Evolutionary conservation across 1,284 basidiomycete species (phyloP), one percentile per base, ranked within the genome.

Genomic region (Tilletiaria anomala): DNA sequence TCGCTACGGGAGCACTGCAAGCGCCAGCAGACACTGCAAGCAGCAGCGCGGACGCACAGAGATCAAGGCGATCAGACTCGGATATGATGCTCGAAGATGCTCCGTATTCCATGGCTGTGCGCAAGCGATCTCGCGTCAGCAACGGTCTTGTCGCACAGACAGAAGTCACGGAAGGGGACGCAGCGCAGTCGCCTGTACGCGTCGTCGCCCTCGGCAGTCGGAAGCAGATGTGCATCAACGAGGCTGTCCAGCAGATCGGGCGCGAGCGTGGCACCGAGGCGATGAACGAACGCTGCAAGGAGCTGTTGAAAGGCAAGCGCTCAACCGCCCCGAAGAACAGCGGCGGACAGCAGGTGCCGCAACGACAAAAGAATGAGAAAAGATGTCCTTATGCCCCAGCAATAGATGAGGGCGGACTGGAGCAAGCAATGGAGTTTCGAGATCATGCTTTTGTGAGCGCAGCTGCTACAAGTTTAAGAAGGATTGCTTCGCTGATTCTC

Each of bases 221-320:
- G 24, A 83, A 80, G 61, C 88, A 93, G 59, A 74, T 96, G 15
- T 97, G 91, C 66, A 86, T 97, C 54, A 86, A 96, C 60, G 80
- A 85, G 21, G 74, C 77, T 18, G 73, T 89, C 10, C 75, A 76
- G 35, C 69, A 71, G 1, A 76, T 64, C 5, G 65, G 56, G 1
- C 39, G 73, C 37, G 47, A 36, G 11, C 38, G 43, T 34, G 70
- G 72, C 1, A 73, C 74, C 11, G 78, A 78, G n/a, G 80, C 88
- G 53, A 70, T 97, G 44, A 91, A 96, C 56, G 91, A 97, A 65
- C 78, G 77, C 22, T 97, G 91, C 67, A 73, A 87, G 22, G 86
- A 89, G 53, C 72, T 93, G 50, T 73, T 89, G 39, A 79, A 79
- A 52, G 61, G 65, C 11, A 45, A 39, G 15, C 39, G 3, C 22